Evolutionary conservation across 768 basidiomycete species (phyloP).

Genomic region (Hemileccinum rubropunctum): DNA sequence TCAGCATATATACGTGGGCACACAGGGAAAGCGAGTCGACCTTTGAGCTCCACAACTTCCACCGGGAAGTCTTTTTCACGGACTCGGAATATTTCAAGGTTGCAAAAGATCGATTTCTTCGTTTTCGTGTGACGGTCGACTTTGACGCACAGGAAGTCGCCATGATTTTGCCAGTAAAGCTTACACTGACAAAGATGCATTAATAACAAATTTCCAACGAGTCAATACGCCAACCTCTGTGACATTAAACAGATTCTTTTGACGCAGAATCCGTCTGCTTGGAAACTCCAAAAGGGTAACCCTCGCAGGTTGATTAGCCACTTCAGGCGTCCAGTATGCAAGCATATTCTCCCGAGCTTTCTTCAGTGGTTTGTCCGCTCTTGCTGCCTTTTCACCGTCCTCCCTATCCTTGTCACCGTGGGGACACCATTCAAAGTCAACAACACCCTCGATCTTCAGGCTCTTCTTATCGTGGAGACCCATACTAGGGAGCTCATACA

Average conservation of each 20-base stretch:
- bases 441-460: constrained; percentile 94
- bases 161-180: constrained; percentile 97
- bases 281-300: constrained; percentile 94
- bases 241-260: constrained; percentile 98
- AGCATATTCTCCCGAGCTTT: constrained; percentile 88
- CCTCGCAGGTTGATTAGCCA: constrained; percentile 92
- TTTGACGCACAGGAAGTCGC: constrained; percentile 97
- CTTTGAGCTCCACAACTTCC: constrained; percentile 96
- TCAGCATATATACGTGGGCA: constrained; percentile 7
- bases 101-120: constrained; percentile 97
- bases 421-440: constrained; percentile 99
- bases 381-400: constrained; percentile 46
- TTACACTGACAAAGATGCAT: constrained; percentile 65
- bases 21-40: constrained; percentile 36
- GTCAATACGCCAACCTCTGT: constrained; percentile 66
- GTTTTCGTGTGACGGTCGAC: constrained; percentile 99
- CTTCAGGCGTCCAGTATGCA: constrained; percentile 97
- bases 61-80: constrained; percentile 98
- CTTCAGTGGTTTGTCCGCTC: constrained; percentile 48
- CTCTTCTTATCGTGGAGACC: constrained; percentile 93
- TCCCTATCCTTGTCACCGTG: constrained; percentile 86
- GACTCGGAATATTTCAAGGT: constrained; percentile 95
- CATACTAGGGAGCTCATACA: constrained; percentile 95
- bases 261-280: constrained; percentile 74
- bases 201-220: constrained; percentile 1